Percentiles rank a stretch among this genome's conserved stretches.
phyloP scores from a whole-genome alignment of 2,329 filamentous ascomycete species.

The Aspergillus nomiae region DNA sequence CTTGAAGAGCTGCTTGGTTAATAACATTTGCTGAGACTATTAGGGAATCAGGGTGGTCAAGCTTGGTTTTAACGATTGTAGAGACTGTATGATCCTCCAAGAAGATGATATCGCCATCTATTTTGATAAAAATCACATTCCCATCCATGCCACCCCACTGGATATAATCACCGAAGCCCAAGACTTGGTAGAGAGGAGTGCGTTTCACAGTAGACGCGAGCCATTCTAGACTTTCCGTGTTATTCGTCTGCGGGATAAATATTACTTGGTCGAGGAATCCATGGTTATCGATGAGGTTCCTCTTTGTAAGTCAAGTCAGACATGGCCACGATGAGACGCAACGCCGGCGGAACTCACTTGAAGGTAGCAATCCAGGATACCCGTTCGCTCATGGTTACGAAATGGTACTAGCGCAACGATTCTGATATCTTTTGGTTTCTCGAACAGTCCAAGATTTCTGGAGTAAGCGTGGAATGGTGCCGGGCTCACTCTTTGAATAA shows the following conservation, averaged over 20 bases:
- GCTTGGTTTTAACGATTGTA: conserved; percentile 55
- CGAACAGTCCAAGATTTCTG: conserved; percentile 24
- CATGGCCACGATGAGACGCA: not conserved
- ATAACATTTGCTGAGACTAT: conserved; percentile 59
- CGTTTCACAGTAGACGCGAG: conserved; percentile 34
- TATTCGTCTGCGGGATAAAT: conserved; percentile 44
- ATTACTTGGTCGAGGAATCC: conserved; percentile 47
- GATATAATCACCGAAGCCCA: conserved; percentile 11
- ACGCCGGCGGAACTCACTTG: conserved; percentile 25
- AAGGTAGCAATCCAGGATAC: conserved; percentile 46
- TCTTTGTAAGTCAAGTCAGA: conserved; percentile 21
- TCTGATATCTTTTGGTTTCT: conserved; percentile 38
- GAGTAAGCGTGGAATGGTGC: conserved; percentile 36
- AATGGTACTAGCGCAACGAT: conserved; percentile 46
- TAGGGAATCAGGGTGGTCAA: conserved; percentile 54
- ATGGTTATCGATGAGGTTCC: conserved; percentile 42
- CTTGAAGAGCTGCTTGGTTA: conserved; percentile 57
- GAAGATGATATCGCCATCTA: conserved; percentile 48
- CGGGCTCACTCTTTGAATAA: conserved; percentile 23
- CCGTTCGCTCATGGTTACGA: conserved; percentile 33
- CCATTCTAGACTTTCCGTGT: conserved; percentile 39
- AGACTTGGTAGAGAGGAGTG: conserved; percentile 32
- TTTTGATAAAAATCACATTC: conserved; percentile 43
- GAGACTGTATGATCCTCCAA: conserved; percentile 52
- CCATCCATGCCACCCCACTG: conserved; percentile 19